Base-by-base conservation (phyloP, 768 basidiomycete species). In the Collybia mongolica region DNA sequence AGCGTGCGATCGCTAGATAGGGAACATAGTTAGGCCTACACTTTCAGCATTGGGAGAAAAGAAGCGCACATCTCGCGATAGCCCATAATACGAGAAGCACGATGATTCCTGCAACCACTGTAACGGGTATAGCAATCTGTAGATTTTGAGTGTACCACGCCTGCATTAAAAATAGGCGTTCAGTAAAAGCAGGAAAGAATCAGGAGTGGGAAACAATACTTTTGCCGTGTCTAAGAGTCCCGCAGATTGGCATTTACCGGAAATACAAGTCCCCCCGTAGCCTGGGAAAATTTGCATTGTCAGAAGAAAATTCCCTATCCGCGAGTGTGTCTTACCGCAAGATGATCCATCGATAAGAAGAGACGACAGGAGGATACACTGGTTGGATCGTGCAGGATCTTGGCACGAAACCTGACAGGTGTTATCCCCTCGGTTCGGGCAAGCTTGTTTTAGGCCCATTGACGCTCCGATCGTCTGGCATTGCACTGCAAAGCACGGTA, bases 351-450 rank as follows among this genome's bases (percentile, higher is more conserved):
- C 87, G 47, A 90, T 73, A 43, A 93, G 81, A 39, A 79, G 65
- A 3, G 88, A 79, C 48, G 86, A 83, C 42, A 94, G 71, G 36
- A 84, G 68, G 18, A 92, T 67, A 65, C 93, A 95, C 56, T 77
- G 76, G 52, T 81, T 77, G 12, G 77, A 46, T 12, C 66, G 65
- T 14, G 54, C 74, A 4, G 92, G 92, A 68, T 88, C 85, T 62
- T 84, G 79, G 65, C 92, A 96, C 3, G 86, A 84, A 43, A 94
- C 84, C 59, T 85, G 83, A 66, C 92, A 94, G 35, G 76, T 76
- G 48, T 74, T 77, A 65, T 88, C 82, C 59, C 76, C 76, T 48
- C 70, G 76, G 59, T 71, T 79, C 0, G 85, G 81, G 65, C 92
- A 93, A 2, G 82, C 84, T 40, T 67, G 65, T n/a, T 72, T 74